phyloP scores from a whole-genome alignment of 768 basidiomycete species.

The Royoungia palumana region DNA sequence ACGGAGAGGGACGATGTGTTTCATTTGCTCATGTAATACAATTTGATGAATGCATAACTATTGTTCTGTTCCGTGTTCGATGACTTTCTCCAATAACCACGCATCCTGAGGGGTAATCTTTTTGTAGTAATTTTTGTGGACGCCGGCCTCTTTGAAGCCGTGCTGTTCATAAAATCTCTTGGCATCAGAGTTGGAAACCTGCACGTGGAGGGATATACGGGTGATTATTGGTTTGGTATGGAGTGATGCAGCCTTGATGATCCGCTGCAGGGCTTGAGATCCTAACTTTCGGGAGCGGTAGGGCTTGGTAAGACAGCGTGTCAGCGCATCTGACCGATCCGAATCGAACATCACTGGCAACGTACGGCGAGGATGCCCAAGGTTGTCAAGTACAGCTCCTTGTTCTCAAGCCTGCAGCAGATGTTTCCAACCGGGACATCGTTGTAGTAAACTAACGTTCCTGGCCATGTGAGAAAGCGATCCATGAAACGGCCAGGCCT shows the following conservation, averaged over 20 bases:
- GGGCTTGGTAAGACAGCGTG: slow-evolving; percentile 47
- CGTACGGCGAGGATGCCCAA: slow-evolving; percentile 87
- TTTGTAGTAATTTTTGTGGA: slow-evolving; percentile 82
- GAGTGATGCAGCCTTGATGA: slow-evolving; percentile 60
- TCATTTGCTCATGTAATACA: slow-evolving; percentile 24
- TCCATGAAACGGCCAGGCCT: slow-evolving; percentile 8
- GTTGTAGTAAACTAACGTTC: slow-evolving; percentile 77
- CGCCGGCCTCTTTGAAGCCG: slow-evolving; percentile 66
- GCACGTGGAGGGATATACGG: slow-evolving; percentile 82
- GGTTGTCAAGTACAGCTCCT: slow-evolving; percentile 76
- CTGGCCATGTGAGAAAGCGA: slow-evolving; percentile 24
- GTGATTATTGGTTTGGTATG: slow-evolving; percentile 60
- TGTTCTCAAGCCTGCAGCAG: slow-evolving; percentile 78
- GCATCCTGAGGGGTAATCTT: slow-evolving; percentile 82
- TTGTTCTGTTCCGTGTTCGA: slow-evolving; percentile 31
- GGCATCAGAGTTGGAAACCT: slow-evolving; percentile 73
- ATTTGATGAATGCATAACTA: slow-evolving; percentile 22
- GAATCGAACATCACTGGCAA: slow-evolving; percentile 15
- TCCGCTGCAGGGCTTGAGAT: slow-evolving; percentile 63
- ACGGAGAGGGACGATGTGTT: slow-evolving; percentile 3
- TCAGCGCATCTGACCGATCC: slow-evolving; percentile 14
- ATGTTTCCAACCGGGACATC: slow-evolving; percentile 89
- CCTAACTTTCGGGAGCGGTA: slow-evolving; percentile 81
- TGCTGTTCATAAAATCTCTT: slow-evolving; percentile 82
- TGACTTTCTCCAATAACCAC: slow-evolving; percentile 75